A percentile compares a stretch with the other conserved stretches of the same genome.
Conservation (phyloP, 2,329 filamentous ascomycete genomes). For the Stemphylium lycopersici region DNA sequence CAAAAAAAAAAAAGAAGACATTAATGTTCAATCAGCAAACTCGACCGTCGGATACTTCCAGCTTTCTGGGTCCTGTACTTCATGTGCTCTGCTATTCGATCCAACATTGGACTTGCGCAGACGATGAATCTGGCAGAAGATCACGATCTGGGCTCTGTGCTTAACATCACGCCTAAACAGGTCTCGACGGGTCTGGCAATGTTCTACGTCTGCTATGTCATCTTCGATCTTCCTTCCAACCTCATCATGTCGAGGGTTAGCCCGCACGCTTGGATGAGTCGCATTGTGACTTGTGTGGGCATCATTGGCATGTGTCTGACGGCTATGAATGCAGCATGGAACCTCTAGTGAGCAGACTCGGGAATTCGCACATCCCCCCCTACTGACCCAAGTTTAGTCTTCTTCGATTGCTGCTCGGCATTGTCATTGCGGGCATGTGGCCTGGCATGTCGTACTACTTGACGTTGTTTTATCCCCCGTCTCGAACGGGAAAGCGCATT, state of each 20-base stretch:
- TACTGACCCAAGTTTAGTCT: conserved; percentile 52
- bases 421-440: conserved; percentile 94
- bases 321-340: conserved; percentile 82
- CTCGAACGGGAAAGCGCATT: conserved; percentile 83
- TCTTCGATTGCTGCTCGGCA: conserved; percentile 81
- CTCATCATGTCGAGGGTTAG: conserved; percentile 85
- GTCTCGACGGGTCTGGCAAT: conserved; percentile 83
- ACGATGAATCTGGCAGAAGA: conserved; percentile 79
- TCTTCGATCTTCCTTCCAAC: conserved; percentile 89
- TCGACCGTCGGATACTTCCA: conserved; percentile 65
- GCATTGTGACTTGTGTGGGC: conserved; percentile 87
- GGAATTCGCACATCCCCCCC: neutral
- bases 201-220: conserved; percentile 90
- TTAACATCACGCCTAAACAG: conserved; percentile 74
- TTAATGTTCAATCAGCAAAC: conserved; percentile 53
- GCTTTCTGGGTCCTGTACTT: conserved; percentile 93
- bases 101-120: conserved; percentile 91
- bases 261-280: conserved; percentile 88
- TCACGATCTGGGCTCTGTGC: conserved; percentile 76
- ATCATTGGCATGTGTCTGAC: conserved; percentile 84
- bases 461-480: conserved; percentile 89
- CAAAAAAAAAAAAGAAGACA: neutral
- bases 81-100: conserved; percentile 87
- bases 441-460: conserved; percentile 93
- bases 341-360: conserved; percentile 68